These are phyloP conservation scores for Priceomyces carsonii DNA, from an alignment of 805 yeast species.

Conservation along the genomic window DNA sequence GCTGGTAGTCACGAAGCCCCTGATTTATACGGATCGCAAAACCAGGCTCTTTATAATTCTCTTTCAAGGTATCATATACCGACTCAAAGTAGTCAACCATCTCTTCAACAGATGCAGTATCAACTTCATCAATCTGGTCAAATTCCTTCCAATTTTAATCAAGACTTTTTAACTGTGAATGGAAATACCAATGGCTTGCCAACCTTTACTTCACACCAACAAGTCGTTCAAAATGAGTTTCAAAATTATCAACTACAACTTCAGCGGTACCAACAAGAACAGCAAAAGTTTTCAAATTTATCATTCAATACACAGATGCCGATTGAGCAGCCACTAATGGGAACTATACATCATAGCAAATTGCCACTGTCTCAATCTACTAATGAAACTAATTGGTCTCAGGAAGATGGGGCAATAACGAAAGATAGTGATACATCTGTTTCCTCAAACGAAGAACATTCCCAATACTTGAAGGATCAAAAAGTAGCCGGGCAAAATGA, in stretches of 20 bases:
- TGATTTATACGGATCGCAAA: constrained; percentile 11
- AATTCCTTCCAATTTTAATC: constrained; percentile 23
- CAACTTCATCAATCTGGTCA: constrained; percentile 21
- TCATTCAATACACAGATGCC: constrained; percentile 12
- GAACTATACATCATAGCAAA: constrained; percentile 17
- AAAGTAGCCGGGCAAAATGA: constrained; percentile 29
- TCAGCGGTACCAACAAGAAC: constrained; percentile 29
- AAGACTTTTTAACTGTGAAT: constrained; percentile 20
- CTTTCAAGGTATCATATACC: constrained; percentile 11
- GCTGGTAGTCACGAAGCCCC: constrained; percentile 10
- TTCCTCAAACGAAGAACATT: constrained; percentile 27
- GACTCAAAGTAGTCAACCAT: constrained; percentile 30
- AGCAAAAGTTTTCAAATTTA: constrained; percentile 15
- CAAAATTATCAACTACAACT: constrained; percentile 23
- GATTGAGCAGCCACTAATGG: constrained; percentile 19
- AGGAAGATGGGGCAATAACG: constrained; percentile 27
- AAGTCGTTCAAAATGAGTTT: constrained; percentile 21
- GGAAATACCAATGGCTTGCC: constrained; percentile 6
- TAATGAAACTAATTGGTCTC: constrained; percentile 48
- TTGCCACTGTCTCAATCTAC: constrained; percentile 36
- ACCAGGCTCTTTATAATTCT: constrained; percentile 16
- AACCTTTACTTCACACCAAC: constrained; percentile 14
- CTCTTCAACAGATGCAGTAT: constrained; percentile 56
- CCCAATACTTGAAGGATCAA: constrained; percentile 5
- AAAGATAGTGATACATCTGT: constrained; percentile 44